Percentiles rank a stretch among this genome's conserved stretches.
Conservation (phyloP, 177 flowering plant species). For the Vitis hybrid region DNA sequence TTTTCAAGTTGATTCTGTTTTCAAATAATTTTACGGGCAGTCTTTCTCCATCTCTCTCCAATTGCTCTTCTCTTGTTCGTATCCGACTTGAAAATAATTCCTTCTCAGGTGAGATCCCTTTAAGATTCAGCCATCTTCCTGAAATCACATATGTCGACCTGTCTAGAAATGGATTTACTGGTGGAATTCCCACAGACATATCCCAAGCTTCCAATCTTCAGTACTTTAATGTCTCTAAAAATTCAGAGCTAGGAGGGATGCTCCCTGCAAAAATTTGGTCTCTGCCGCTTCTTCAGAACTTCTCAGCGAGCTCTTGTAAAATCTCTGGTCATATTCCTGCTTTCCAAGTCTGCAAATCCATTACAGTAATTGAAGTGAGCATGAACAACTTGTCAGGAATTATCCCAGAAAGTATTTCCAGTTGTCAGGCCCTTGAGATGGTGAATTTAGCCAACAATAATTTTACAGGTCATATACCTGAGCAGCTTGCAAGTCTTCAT, state of each 20-base stretch:
- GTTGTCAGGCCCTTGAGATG: constrained; percentile 50
- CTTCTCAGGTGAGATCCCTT: constrained; percentile 75
- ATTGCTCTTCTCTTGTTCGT: constrained; percentile 86
- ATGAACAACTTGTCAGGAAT: constrained; percentile 53
- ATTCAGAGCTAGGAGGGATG: constrained; percentile 59
- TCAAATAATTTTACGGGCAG: constrained; percentile 69
- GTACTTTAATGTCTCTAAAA: constrained; percentile 73
- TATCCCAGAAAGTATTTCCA: constrained; percentile 47
- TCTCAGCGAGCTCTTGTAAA: constrained; percentile 74
- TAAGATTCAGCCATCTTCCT: constrained; percentile 47
- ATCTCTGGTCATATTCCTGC: constrained; percentile 69
- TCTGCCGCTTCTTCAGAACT: constrained; percentile 60
- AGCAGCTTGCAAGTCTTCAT: constrained; percentile 52
- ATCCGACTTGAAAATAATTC: constrained; percentile 74
- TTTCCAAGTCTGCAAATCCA: constrained; percentile 54
- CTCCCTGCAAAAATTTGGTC: constrained; percentile 65
- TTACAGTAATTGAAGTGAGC: constrained; percentile 55
- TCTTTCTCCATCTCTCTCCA: constrained; percentile 68
- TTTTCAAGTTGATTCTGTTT: constrained; percentile 70
- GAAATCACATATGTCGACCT: constrained; percentile 73
- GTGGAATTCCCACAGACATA: constrained; percentile 70
- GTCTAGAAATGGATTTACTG: constrained; percentile 67
- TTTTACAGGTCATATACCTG: constrained; percentile 60
- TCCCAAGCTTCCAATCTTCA: constrained; percentile 56
- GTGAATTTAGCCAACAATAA: constrained; percentile 49